Evolutionary conservation across 306 rosid genomes (phyloP).

Genomic region (Rubus idaeus): DNA sequence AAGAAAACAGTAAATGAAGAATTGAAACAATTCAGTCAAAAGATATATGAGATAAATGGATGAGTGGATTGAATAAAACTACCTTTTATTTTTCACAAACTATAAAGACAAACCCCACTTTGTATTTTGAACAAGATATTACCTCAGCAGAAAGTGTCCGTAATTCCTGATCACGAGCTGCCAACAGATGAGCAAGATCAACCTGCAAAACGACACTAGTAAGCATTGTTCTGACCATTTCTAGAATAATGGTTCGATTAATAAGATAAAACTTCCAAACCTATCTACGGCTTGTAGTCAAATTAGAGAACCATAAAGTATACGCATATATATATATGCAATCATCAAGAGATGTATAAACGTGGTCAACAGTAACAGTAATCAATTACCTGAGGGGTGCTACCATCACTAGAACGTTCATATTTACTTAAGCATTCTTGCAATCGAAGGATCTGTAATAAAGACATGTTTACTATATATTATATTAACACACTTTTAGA

Average conservation of each 20-base stretch:
- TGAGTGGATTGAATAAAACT: constrained; percentile 1
- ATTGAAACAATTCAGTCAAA: background rate
- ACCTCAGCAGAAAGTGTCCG: constrained; percentile 97
- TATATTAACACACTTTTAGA: background rate
- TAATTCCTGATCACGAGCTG: constrained; percentile 97
- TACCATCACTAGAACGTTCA: constrained; percentile 80
- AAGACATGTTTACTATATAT: background rate
- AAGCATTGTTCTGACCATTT: background rate
- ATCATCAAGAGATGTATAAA: background rate
- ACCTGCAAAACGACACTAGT: constrained; percentile 58
- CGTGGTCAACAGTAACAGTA: background rate
- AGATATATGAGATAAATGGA: background rate
- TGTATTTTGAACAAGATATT: constrained; percentile 26
- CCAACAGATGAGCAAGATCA: constrained; percentile 96
- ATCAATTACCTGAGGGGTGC: constrained; percentile 82
- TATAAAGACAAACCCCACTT: background rate
- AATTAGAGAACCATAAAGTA: background rate
- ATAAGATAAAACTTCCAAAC: background rate
- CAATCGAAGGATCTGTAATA: constrained; percentile 78
- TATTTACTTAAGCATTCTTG: constrained; percentile 91
- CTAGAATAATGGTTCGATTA: background rate
- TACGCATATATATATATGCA: background rate
- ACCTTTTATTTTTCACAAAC: background rate
- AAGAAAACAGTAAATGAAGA: background rate
- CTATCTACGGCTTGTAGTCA: background rate